phyloP scores from a whole-genome alignment of 768 basidiomycete species.

The Lyophyllum decastes region DNA sequence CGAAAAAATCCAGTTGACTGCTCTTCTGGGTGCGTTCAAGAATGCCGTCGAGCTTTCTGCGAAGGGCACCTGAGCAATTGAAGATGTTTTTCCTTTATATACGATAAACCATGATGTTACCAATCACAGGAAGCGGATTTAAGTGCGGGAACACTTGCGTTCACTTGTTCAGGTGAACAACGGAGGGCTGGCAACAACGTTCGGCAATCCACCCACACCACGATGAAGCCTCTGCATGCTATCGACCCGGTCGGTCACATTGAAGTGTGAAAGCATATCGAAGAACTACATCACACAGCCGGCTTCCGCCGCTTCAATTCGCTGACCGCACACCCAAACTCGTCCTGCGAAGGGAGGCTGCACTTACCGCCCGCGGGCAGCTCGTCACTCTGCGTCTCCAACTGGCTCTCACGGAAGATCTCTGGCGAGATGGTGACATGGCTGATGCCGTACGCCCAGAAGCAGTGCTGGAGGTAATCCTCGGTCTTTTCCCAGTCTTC shows the following conservation, averaged over 20 bases:
- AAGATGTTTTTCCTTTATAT: not conserved
- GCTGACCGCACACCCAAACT: conserved; percentile 44
- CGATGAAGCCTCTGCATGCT: too few relatives aligned
- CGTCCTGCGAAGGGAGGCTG: conserved; percentile 37
- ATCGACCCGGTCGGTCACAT: too few relatives aligned
- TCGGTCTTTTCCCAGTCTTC: conserved; percentile 55
- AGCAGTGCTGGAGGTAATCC: conserved; percentile 48
- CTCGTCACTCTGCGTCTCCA: conserved; percentile 30
- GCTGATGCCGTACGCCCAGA: conserved; percentile 51
- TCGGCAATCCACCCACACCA: too few relatives aligned
- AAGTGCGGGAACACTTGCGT: too few relatives aligned
- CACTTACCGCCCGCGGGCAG: conserved; percentile 28
- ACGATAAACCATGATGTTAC: not conserved
- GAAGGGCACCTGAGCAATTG: conserved; percentile 29
- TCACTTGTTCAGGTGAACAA: too few relatives aligned
- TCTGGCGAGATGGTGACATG: conserved; percentile 61
- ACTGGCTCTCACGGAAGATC: conserved; percentile 34
- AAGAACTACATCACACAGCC: conserved; percentile 11
- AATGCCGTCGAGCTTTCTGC: conserved; percentile 80
- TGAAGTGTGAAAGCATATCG: too few relatives aligned
- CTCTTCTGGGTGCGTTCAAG: conserved; percentile 91
- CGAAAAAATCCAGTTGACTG: conserved; percentile 94
- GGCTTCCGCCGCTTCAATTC: conserved; percentile 36
- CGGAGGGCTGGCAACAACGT: too few relatives aligned
- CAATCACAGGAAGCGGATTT: not conserved